Conservation (phyloP, 495 filamentous ascomycete genomes). For the Penicillium angulare region DNA sequence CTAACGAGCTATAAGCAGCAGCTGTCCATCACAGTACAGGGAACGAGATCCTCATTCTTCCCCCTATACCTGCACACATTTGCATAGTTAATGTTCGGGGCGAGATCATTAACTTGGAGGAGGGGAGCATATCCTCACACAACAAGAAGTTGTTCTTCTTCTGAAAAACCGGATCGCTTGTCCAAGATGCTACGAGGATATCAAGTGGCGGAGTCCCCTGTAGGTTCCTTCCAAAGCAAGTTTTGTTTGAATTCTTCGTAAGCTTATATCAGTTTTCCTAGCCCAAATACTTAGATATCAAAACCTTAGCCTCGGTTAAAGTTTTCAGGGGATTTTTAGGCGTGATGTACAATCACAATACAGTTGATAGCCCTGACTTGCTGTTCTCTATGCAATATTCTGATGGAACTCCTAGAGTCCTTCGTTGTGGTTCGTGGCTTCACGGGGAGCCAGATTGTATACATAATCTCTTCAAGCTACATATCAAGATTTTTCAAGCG, state of each 20-base stretch:
- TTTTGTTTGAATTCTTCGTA: background rate
- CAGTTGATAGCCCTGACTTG: background rate
- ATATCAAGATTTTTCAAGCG: background rate
- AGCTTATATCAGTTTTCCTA: background rate
- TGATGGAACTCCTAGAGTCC: background rate
- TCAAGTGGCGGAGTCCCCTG: background rate
- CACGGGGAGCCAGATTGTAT: background rate
- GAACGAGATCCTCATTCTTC: background rate
- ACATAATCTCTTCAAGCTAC: background rate
- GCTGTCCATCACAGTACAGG: background rate
- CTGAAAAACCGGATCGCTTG: background rate
- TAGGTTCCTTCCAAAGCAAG: background rate
- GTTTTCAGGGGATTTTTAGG: background rate
- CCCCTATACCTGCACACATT: background rate
- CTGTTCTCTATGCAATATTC: background rate
- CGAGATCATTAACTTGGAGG: background rate
- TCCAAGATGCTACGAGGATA: background rate
- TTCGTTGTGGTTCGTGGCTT: conserved; percentile 4
- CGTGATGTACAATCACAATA: conserved; percentile 6
- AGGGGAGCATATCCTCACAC: background rate
- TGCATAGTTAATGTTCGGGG: background rate
- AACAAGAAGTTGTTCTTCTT: background rate
- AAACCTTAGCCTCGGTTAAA: background rate
- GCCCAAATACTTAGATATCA: background rate
- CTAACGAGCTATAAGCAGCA: background rate